Evolutionary conservation across 2,329 filamentous ascomycete genomes (phyloP).

Genomic region (Aspergillus caelatus): DNA sequence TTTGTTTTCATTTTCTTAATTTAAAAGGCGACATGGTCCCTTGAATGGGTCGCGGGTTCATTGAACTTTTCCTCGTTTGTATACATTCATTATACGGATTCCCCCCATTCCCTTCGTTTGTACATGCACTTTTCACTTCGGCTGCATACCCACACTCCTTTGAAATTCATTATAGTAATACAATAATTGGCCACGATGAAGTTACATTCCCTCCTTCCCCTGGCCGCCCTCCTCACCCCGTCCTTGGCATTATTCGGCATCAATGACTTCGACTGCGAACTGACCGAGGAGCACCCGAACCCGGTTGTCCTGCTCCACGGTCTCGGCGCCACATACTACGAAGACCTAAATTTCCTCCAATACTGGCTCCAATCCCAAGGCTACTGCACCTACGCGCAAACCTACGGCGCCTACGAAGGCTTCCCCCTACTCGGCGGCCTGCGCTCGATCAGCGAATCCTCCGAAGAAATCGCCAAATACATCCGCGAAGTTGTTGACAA

Average conservation of each 20-base stretch:
- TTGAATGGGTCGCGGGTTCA: neutral
- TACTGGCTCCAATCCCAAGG: slow-evolving; percentile 39
- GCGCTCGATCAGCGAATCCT: slow-evolving; percentile 41
- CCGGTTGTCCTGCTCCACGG: slow-evolving; percentile 42
- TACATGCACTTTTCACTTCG: neutral
- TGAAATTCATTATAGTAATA: neutral
- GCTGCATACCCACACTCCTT: too few species aligned
- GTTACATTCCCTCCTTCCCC: slow-evolving; percentile 12
- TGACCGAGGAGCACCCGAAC: slow-evolving; percentile 26
- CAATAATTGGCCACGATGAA: neutral
- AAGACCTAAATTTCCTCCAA: slow-evolving; percentile 41
- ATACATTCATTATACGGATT: too few species aligned
- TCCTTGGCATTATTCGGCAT: slow-evolving; percentile 23
- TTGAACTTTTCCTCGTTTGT: neutral
- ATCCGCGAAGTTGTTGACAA: slow-evolving; percentile 38
- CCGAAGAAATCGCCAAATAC: slow-evolving; percentile 44
- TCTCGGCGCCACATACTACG: slow-evolving; percentile 41
- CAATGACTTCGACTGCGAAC: slow-evolving; percentile 41
- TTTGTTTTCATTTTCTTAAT: too few species aligned
- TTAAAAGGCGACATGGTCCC: neutral
- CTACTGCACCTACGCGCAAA: slow-evolving; percentile 48
- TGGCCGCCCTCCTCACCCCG: slow-evolving; percentile 17
- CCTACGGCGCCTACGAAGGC: slow-evolving; percentile 44
- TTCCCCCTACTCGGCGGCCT: slow-evolving; percentile 45
- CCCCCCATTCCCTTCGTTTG: neutral